Evolutionary conservation across 768 basidiomycete genomes (phyloP).

Genomic region (Agaricus sinodeliciosus): DNA sequence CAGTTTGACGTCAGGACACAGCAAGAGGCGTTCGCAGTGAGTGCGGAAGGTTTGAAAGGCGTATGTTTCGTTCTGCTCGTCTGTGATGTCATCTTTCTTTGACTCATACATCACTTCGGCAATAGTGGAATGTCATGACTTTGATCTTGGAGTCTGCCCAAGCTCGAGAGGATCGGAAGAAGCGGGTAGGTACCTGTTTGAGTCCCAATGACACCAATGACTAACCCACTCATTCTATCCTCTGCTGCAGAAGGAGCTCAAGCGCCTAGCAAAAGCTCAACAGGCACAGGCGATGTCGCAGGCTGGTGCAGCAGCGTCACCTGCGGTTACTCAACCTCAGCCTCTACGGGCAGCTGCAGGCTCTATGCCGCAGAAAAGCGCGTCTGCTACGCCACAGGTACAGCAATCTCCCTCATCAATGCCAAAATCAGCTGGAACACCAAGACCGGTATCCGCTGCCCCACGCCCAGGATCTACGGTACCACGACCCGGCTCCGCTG

Average conservation of each 20-base stretch:
- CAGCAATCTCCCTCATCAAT: conserved; percentile 18
- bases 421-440: conserved; percentile 28
- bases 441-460: conserved; percentile 25
- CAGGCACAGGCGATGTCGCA: conserved; percentile 13
- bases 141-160: conserved; percentile 65
- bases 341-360: conserved; percentile 6
- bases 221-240: background rate
- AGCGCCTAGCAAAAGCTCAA: conserved; percentile 56
- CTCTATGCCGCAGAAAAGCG: background rate
- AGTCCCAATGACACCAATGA: background rate
- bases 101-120: conserved; percentile 5
- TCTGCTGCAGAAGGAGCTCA: conserved; percentile 57
- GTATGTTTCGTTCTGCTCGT: conserved; percentile 34
- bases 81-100: conserved; percentile 3
- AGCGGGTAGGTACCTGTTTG: conserved; percentile 47
- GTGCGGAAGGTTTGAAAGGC: conserved; percentile 66
- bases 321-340: conserved; percentile 10
- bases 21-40: conserved; percentile 66
- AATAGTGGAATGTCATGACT: conserved; percentile 60
- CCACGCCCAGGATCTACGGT: conserved; percentile 20
- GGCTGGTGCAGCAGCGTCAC: conserved; percentile 9
- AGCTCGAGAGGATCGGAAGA: conserved; percentile 72
- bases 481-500: conserved; percentile 17
- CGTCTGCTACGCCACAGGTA: conserved; percentile 15
- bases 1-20: conserved; percentile 64